Conservation (phyloP, 768 basidiomycete species). For the Trametopsis cervina region DNA sequence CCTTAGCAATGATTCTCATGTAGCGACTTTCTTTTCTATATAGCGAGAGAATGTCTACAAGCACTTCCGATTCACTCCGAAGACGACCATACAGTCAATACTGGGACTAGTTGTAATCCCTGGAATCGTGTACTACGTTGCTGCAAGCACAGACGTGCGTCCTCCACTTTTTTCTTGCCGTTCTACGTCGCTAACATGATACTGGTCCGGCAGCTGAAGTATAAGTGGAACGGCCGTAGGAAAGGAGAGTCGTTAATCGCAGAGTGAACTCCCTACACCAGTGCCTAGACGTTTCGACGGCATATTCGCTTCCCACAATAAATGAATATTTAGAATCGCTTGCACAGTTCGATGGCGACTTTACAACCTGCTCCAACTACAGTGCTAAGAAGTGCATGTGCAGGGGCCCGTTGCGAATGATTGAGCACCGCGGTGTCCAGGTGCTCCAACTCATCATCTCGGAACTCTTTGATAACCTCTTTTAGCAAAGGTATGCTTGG, state of each 20-base stretch:
- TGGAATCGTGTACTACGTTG: slow-evolving; percentile 41
- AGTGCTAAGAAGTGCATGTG: slow-evolving; percentile 84
- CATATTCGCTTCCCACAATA: too few relatives aligned
- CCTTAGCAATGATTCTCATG: background rate
- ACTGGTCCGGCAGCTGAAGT: slow-evolving; percentile 42
- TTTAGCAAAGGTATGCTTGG: slow-evolving; percentile 72
- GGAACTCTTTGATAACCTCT: slow-evolving; percentile 71
- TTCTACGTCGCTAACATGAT: too few relatives aligned
- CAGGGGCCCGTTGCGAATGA: slow-evolving; percentile 84
- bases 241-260: slow-evolving; percentile 35
- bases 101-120: slow-evolving; percentile 65
- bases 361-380: slow-evolving; percentile 83
- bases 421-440: slow-evolving; percentile 86
- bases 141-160: slow-evolving; percentile 34
- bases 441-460: slow-evolving; percentile 94
- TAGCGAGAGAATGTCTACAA: slow-evolving; percentile 84
- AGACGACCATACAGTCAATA: slow-evolving; percentile 53
- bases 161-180: too few relatives aligned
- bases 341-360: slow-evolving; percentile 85
- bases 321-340: slow-evolving; percentile 47
- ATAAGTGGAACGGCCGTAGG: slow-evolving; percentile 47
- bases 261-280: too few relatives aligned
- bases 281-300: too few relatives aligned
- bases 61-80: slow-evolving; percentile 73
- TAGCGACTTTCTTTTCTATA: too few relatives aligned